Percentiles rank a stretch among this genome's conserved stretches.
Conservation (phyloP, 2,329 filamentous ascomycete genomes). For the Sclerotinia trifoliorum region DNA sequence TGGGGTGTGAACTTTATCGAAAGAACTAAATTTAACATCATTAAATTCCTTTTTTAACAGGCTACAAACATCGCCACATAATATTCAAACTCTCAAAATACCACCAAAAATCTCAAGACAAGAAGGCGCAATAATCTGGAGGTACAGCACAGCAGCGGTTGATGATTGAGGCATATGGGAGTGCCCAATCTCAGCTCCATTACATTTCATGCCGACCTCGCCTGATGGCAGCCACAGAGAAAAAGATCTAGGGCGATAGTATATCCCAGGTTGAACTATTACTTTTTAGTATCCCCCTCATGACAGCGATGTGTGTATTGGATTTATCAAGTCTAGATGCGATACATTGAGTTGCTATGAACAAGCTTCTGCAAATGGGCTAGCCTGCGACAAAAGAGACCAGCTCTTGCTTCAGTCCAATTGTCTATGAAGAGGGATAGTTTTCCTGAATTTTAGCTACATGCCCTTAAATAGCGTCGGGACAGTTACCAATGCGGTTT, state of each 20-base stretch:
- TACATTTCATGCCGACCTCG: neutral
- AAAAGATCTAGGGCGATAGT: neutral
- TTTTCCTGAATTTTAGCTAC: neutral
- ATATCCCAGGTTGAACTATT: neutral
- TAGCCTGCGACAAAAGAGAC: neutral
- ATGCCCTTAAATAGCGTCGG: neutral
- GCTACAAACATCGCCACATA: neutral
- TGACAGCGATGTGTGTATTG: neutral
- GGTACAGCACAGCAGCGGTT: neutral
- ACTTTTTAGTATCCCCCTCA: neutral
- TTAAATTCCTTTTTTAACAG: neutral
- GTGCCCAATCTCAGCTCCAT: neutral
- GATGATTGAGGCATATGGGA: neutral
- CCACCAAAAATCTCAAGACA: neutral
- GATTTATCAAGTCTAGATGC: neutral
- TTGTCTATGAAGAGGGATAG: neutral
- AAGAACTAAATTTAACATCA: neutral
- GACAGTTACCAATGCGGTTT: neutral
- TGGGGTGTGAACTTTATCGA: neutral
- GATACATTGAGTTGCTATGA: neutral
- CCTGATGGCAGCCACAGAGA: neutral
- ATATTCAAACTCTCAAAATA: neutral
- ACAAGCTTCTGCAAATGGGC: neutral
- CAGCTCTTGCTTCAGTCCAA: neutral
- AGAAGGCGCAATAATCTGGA: neutral